Conservation (phyloP, 2,329 filamentous ascomycete genomes). For the Cladosporium sphaerospermum region DNA sequence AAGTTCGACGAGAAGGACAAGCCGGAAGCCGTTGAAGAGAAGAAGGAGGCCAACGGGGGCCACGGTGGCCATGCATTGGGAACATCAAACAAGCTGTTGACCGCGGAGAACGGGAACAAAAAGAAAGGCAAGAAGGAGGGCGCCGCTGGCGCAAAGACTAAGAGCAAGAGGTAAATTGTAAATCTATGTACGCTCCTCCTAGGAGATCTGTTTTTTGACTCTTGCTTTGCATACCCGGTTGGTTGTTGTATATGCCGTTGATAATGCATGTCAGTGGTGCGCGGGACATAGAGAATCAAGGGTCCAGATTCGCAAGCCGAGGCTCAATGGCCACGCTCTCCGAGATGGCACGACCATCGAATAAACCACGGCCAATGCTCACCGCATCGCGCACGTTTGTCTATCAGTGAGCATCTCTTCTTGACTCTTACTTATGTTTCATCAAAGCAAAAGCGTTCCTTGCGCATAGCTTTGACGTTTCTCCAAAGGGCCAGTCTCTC, state of each 20-base stretch:
- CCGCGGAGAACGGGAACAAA: constrained; percentile 5
- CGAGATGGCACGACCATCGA: no score
- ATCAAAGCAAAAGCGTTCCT: no score
- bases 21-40: background rate
- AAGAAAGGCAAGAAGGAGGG: constrained; percentile 9
- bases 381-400: no score
- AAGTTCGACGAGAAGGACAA: background rate
- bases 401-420: no score
- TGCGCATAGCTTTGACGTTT: no score
- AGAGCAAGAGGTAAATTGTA: constrained; percentile 5
- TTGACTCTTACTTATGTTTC: no score
- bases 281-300: background rate
- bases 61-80: constrained; percentile 3
- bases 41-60: constrained; percentile 3
- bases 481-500: no score
- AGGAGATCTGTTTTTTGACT: constrained; percentile 1
- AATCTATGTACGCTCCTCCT: no score
- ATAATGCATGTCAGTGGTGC: no score
- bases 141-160: constrained; percentile 8
- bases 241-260: background rate
- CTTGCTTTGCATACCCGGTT: background rate
- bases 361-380: no score
- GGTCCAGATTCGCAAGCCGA: background rate
- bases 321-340: background rate
- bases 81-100: background rate